Evolutionary conservation across 1,284 basidiomycete species (phyloP).

Genomic region (Cerioporus squamosus): DNA sequence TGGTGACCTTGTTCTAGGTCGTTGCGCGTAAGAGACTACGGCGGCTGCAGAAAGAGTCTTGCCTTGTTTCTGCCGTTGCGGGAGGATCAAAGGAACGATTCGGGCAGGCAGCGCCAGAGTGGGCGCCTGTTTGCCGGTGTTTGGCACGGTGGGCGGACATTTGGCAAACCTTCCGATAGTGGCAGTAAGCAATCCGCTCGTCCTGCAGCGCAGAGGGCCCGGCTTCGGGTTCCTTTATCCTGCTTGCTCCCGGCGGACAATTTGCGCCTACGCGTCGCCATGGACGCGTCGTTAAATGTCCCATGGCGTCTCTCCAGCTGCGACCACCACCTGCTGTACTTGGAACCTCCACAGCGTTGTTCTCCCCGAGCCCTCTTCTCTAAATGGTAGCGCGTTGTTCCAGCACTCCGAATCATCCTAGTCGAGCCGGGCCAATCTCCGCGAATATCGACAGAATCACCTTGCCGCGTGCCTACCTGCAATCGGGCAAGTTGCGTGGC

Average conservation of each 20-base stretch:
- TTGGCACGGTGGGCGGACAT: constrained; percentile 20
- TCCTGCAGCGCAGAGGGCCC: background rate
- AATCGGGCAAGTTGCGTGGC: constrained; percentile 9
- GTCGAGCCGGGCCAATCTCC: background rate
- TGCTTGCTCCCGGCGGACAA: constrained; percentile 4
- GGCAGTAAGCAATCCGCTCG: constrained; percentile 21
- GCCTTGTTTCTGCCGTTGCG: constrained; percentile 16
- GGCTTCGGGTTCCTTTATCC: constrained; percentile 23
- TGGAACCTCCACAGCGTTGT: background rate
- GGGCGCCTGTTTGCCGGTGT: constrained; percentile 23
- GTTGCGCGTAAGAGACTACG: background rate
- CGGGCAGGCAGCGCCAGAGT: constrained; percentile 8
- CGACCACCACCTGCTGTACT: background rate
- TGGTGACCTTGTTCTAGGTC: constrained; percentile 16
- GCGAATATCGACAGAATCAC: background rate
- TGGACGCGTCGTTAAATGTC: constrained; percentile 11
- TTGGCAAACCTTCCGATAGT: constrained; percentile 20
- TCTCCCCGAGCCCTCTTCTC: background rate
- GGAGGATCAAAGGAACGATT: background rate
- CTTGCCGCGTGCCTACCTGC: constrained; percentile 4
- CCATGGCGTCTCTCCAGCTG: background rate
- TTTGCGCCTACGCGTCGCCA: constrained; percentile 7
- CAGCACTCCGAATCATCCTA: background rate
- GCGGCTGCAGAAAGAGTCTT: constrained; percentile 7
- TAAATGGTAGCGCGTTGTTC: background rate